phyloP scores from a whole-genome alignment of 306 rosid species.

The Pterocarpus santalinus region DNA sequence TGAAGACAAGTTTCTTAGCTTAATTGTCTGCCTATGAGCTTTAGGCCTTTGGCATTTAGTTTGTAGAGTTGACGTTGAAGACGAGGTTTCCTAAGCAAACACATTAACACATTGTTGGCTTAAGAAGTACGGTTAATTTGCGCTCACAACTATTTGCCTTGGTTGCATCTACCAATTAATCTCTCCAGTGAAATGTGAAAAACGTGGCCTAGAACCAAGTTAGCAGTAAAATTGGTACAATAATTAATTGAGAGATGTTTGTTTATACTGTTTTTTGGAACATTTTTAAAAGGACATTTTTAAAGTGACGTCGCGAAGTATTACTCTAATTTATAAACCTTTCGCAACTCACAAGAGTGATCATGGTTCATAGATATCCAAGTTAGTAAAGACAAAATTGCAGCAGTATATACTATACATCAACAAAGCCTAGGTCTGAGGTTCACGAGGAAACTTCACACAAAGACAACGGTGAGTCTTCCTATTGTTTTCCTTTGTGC shows the following conservation, averaged over 20 bases:
- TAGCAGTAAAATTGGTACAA: neutral
- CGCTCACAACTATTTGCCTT: conserved; percentile 29
- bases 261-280: too few species aligned
- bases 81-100: conserved; percentile 34
- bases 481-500: neutral
- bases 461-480: neutral
- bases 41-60: conserved; percentile 3
- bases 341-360: too few species aligned
- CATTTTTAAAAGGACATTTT: too few species aligned
- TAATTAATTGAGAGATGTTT: neutral
- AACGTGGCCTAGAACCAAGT: neutral
- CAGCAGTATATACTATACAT: too few species aligned
- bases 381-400: conserved; percentile 27
- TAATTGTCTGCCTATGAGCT: neutral
- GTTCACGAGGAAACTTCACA: neutral
- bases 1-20: conserved; percentile 17
- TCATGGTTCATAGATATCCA: neutral
- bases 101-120: neutral
- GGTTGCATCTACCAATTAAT: conserved; percentile 42
- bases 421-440: too few species aligned
- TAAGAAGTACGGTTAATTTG: conserved; percentile 3
- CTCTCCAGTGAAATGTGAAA: conserved; percentile 11
- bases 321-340: neutral
- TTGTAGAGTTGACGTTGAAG: neutral
- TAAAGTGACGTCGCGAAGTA: too few species aligned